A percentile compares a stretch with the other conserved stretches of the same genome.
phyloP scores from a whole-genome alignment of 2,329 filamentous ascomycete genomes.

The Colletotrichum tropicicola region DNA sequence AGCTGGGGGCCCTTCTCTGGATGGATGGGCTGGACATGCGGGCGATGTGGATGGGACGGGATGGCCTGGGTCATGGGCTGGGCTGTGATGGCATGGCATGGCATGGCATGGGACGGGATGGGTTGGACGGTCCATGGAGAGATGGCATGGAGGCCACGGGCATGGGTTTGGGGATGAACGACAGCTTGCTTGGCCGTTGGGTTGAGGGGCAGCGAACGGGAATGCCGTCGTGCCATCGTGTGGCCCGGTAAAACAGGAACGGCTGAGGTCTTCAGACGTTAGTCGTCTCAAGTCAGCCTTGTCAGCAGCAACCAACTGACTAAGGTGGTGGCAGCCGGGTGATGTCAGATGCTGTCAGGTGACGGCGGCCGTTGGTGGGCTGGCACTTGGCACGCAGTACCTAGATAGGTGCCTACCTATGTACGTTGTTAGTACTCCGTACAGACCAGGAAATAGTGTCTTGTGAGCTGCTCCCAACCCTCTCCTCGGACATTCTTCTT shows the following conservation, averaged over 20 bases:
- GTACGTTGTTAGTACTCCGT: too few species aligned
- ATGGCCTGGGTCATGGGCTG: neutral
- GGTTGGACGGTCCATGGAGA: neutral
- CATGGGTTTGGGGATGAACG: conserved; percentile 10
- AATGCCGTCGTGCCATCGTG: conserved; percentile 23
- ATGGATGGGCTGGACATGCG: neutral
- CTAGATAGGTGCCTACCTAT: too few species aligned
- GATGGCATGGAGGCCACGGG: too few species aligned
- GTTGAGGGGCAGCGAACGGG: neutral
- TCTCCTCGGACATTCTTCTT: too few species aligned
- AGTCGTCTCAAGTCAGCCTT: conserved; percentile 26
- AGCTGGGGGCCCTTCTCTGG: neutral
- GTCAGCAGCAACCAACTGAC: neutral
- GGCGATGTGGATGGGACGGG: neutral
- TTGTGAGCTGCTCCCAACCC: too few species aligned
- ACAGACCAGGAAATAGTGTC: too few species aligned
- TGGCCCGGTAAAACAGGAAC: conserved; percentile 21
- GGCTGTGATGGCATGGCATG: neutral
- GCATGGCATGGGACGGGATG: neutral
- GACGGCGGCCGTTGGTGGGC: too few species aligned
- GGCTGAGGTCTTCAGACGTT: conserved; percentile 24
- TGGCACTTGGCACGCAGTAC: too few species aligned
- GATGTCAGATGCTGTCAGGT: neutral
- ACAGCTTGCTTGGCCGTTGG: neutral
- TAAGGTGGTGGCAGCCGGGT: neutral